phyloP scores from a whole-genome alignment of 2,329 filamentous ascomycete genomes.

The Calonectria multiphialidica region DNA sequence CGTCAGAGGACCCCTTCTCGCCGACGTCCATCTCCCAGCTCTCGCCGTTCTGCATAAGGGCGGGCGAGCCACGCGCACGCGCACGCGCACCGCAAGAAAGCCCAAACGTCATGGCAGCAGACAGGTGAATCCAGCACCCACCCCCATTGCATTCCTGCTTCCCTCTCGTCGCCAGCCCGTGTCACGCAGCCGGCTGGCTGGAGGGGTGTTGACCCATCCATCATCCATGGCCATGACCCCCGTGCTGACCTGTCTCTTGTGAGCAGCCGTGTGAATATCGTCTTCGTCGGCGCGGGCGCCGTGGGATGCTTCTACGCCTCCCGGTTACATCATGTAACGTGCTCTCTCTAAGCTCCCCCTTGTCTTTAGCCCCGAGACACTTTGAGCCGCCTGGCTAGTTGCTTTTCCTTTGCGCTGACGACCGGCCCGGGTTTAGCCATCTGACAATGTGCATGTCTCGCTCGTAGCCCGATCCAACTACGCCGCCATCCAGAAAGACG shows the following conservation, averaged over 20 bases:
- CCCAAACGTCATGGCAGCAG: slow-evolving; percentile 11
- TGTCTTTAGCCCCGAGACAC: slow-evolving; percentile 5
- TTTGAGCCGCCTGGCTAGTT: slow-evolving; percentile 11
- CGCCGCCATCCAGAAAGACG: slow-evolving; percentile 68
- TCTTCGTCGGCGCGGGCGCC: slow-evolving; percentile 78
- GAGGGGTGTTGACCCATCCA: slow-evolving; percentile 3
- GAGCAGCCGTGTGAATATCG: slow-evolving; percentile 59
- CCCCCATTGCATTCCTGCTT: neutral
- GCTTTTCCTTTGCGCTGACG: slow-evolving; percentile 22
- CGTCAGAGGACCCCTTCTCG: slow-evolving; percentile 1
- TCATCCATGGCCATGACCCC: neutral
- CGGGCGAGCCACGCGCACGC: neutral
- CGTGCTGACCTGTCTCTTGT: slow-evolving; percentile 24
- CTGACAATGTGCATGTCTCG: slow-evolving; percentile 69
- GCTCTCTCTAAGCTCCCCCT: slow-evolving; percentile 5
- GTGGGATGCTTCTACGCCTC: slow-evolving; percentile 81
- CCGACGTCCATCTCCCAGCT: neutral
- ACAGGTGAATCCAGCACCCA: slow-evolving; percentile 11
- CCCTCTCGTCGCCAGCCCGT: neutral
- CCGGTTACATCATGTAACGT: slow-evolving; percentile 69
- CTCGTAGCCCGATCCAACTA: slow-evolving; percentile 83
- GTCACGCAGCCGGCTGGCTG: neutral
- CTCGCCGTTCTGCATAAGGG: slow-evolving; percentile 13
- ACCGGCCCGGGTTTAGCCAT: slow-evolving; percentile 51
- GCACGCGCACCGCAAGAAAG: too few species aligned